Percentiles rank a stretch among this genome's conserved stretches.
Conservation (phyloP, 2,329 filamentous ascomycete genomes). For the Fusarium tanahbumbuense region DNA sequence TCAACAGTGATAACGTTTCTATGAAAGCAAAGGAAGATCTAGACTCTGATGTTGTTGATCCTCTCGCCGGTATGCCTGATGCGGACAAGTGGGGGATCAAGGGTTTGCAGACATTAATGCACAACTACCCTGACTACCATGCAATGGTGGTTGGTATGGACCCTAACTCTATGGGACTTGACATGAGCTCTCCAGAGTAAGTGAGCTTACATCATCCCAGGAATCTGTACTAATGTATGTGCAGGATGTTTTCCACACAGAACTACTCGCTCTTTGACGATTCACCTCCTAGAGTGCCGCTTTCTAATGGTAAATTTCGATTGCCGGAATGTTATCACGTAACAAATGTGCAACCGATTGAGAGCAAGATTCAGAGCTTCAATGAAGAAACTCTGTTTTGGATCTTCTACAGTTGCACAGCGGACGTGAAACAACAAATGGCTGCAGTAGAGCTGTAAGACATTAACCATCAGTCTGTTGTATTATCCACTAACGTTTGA, state of each 20-base stretch:
- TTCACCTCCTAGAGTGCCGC: constrained; percentile 66
- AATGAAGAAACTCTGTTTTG: constrained; percentile 76
- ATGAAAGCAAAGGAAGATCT: constrained; percentile 59
- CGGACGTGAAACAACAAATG: constrained; percentile 71
- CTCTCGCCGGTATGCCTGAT: constrained; percentile 69
- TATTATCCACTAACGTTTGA: constrained; percentile 5
- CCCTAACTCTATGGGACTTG: constrained; percentile 66
- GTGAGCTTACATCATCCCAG: constrained; percentile 42
- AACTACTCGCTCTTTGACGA: constrained; percentile 72
- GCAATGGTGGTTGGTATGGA: constrained; percentile 71
- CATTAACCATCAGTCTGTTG: not conserved
- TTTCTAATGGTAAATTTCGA: constrained; percentile 63
- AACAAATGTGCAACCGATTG: constrained; percentile 72
- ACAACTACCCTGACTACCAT: constrained; percentile 72
- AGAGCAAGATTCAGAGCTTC: constrained; percentile 73
- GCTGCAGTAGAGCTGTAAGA: constrained; percentile 72
- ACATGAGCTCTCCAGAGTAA: constrained; percentile 69
- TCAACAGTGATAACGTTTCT: constrained; percentile 57
- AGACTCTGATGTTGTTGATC: constrained; percentile 64
- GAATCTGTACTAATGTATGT: constrained; percentile 30
- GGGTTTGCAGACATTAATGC: constrained; percentile 71
- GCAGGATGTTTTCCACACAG: constrained; percentile 67
- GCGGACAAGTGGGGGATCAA: constrained; percentile 74
- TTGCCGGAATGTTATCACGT: constrained; percentile 76
- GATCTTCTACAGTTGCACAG: constrained; percentile 76